Evolutionary conservation across 371 early-diverging fungal species (phyloP), one percentile per base, ranked within the genome.

Genomic region (Lichtheimia corymbifera): DNA sequence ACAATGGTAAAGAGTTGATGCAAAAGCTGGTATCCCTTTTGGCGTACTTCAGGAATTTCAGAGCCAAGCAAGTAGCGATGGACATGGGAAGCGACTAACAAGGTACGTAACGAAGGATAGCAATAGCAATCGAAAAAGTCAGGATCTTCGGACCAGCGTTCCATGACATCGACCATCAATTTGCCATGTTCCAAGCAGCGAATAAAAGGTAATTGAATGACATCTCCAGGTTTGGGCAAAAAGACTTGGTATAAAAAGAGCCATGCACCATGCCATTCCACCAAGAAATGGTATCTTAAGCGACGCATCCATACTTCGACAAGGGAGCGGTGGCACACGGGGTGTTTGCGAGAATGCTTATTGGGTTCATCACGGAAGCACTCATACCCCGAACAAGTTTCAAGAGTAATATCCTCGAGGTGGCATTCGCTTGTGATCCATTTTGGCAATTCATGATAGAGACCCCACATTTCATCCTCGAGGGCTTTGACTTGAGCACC

Each of bases 81-180:
- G 45, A 67, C 50, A 35, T 67, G 67, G 5, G 63, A 67, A 15
- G 67, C 61, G n/a, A 67, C 61, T 25, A 67, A 40, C 18, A 67
- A 28, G 7, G 67, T 59, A 6, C 61, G 59, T 18, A 67, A 57
- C 1, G 67, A 63, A 13, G 67, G 67, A 30, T 67, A 67, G 45
- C 67, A 67, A 53, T 67, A 67, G 25, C 67, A 67, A 58, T 67
- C 67, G 27, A 67, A 67, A 41, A 63, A 67, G 24, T 67, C 67
- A 5, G 63, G 67, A 43, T 67, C 67, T 24, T 67, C 63, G 1
- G 67, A 63, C 67, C 67, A 67, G 6, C 57, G 50, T 20, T 63
- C 54, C 52, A 67, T 49, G 15, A 63, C 63, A 53, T 67, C 63
- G 15, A 67, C 67, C 67, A 67, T 63, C 35, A 59, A 35, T 30